A percentile compares a stretch with the other conserved stretches of the same genome.
These are phyloP conservation scores for Firmiana major DNA, from an alignment of 345 rosid species.

Conservation along the genomic window DNA sequence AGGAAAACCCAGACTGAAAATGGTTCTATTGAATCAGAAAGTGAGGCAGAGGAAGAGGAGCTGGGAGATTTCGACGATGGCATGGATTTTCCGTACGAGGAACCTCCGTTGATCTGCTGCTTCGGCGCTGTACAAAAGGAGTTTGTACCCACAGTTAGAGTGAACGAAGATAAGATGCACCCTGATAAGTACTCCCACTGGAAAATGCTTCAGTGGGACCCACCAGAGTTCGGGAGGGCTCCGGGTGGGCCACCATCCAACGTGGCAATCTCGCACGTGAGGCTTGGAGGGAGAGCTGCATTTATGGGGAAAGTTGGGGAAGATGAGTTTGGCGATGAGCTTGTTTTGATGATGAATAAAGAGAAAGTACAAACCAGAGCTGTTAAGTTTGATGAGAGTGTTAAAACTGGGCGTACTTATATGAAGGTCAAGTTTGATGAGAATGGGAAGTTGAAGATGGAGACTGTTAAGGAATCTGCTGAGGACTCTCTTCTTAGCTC, in stretches of 20 bases:
- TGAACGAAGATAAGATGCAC: constrained; percentile 69
- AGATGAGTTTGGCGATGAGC: constrained; percentile 64
- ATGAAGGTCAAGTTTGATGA: constrained; percentile 68
- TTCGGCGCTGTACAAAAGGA: constrained; percentile 83
- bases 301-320: constrained; percentile 89
- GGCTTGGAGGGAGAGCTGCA: constrained; percentile 91
- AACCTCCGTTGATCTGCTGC: constrained; percentile 86
- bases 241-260: constrained; percentile 87
- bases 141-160: constrained; percentile 80
- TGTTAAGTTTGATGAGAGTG: constrained; percentile 56
- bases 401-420: constrained; percentile 57
- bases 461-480: constrained; percentile 62
- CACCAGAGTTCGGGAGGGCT: constrained; percentile 81
- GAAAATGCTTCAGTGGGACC: constrained; percentile 96
- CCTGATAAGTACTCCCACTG: constrained; percentile 84
- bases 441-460: constrained; percentile 66
- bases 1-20: constrained; percentile 23
- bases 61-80: constrained; percentile 65
- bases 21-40: constrained; percentile 17
- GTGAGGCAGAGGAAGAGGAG: constrained; percentile 20
- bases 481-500: constrained; percentile 71
- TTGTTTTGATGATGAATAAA: constrained; percentile 76
- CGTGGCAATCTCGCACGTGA: constrained; percentile 79
- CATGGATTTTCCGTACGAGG: constrained; percentile 60
- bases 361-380: constrained; percentile 85